These are phyloP conservation scores for Pseudevernia furfuracea DNA, from an alignment of 495 filamentous ascomycete species.

Conservation along the genomic window DNA sequence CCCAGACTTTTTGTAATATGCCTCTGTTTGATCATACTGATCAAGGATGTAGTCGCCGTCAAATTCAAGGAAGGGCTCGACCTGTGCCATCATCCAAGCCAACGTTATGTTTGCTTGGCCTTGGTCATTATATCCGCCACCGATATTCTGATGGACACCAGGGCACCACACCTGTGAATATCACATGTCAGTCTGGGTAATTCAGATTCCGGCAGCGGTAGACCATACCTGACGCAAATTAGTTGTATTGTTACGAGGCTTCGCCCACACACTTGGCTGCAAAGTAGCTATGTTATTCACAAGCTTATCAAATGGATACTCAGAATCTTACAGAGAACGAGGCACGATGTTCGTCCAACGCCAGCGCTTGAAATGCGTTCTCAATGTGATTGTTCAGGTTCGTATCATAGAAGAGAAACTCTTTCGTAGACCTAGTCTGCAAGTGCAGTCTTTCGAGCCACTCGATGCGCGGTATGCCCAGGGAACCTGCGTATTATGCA, in stretches of 20 bases:
- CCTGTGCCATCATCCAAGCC: slow-evolving; percentile 43
- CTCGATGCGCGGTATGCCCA: slow-evolving; percentile 30
- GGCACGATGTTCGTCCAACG: slow-evolving; percentile 47
- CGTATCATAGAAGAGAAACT: slow-evolving; percentile 31
- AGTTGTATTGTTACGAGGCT: slow-evolving; percentile 27
- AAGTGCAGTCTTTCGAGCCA: slow-evolving; percentile 24
- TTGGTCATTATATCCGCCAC: slow-evolving; percentile 40
- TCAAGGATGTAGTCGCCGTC: slow-evolving; percentile 26
- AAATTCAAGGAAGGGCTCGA: slow-evolving; percentile 30
- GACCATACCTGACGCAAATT: not conserved
- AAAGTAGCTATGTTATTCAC: not conserved
- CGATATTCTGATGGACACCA: slow-evolving; percentile 46
- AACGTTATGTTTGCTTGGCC: slow-evolving; percentile 37
- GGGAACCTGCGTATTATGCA: no score
- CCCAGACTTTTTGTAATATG: slow-evolving; percentile 22
- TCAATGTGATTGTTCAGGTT: slow-evolving; percentile 37
- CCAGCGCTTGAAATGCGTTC: slow-evolving; percentile 54
- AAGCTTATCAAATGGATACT: not conserved
- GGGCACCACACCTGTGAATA: slow-evolving; percentile 49
- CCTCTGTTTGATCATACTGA: slow-evolving; percentile 19
- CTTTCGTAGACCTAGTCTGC: slow-evolving; percentile 23
- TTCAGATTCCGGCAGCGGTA: slow-evolving; percentile 4
- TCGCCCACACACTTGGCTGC: slow-evolving; percentile 39
- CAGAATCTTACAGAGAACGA: slow-evolving; percentile 33
- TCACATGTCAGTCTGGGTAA: not conserved